Evolutionary conservation across 1,284 basidiomycete species (phyloP), one percentile per base, ranked within the genome.

Genomic region (Boletus mariae): DNA sequence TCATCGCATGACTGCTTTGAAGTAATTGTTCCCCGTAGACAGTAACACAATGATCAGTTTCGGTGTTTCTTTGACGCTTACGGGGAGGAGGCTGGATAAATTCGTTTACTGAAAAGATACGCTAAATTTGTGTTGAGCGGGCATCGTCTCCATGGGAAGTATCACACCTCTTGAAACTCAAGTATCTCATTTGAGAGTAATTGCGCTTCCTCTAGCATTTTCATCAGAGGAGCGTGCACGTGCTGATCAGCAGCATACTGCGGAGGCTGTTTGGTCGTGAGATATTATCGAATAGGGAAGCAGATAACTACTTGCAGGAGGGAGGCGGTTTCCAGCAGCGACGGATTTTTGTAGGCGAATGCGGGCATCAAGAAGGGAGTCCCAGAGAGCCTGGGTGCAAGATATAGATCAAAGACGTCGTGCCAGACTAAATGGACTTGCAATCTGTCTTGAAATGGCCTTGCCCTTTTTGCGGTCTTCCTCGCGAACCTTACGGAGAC

Each of bases 321-420:
- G 81, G 12, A 94, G 74, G 51, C 76, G 71, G 63, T 92, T 89
- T 5, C 83, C 77, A 11, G 84, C 75, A 1, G 74, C 66, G 44
- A 85, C 75, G 23, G 85, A 81, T 73, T 94, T 97, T 72, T 97
- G 94, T 50, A 96, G 71, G 29, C 86, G 85, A 67, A 98, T 98
- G 35, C 94, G 84, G 17, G 90, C 82, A 64, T 95, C 92, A 35
- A 97, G 78, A 34, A 97, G 75, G 6, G 79, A 78, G 67, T 96
- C 92, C 85, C 92, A 96, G 31, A 94, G 73, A 5, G 78, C 76
- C 92, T 96, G 58, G 13, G 56, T 13, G 17, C 47, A 41, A 59
- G 51, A 49, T 55, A 42, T 52, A 52, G 52, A 49, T 60, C 40
- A 52, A 51, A 47, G 26, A 49, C 5, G 34, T 28, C 8, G 42